Evolutionary conservation across 2,329 filamentous ascomycete genomes (phyloP).

Genomic region (Ophiocordyceps unilateralis): DNA sequence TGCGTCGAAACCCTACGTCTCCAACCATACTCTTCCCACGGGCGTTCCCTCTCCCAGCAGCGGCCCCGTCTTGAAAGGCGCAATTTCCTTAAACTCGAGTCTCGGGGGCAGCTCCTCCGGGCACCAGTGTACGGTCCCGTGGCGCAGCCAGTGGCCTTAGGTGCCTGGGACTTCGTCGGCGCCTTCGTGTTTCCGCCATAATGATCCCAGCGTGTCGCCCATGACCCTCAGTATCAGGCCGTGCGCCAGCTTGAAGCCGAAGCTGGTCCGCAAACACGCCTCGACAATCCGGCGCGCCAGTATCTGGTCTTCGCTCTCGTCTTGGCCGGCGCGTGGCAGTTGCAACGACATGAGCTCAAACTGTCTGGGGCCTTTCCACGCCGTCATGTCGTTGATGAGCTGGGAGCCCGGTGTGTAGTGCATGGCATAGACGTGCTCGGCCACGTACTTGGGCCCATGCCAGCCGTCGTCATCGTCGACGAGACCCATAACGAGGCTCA

Average conservation of each 20-base stretch:
- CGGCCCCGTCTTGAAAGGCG: constrained; percentile 21
- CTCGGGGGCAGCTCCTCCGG: constrained; percentile 21
- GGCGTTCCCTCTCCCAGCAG: constrained; percentile 4
- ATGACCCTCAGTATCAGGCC: constrained; percentile 32
- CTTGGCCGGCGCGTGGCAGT: constrained; percentile 17
- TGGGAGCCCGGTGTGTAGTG: constrained; percentile 32
- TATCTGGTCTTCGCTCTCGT: constrained; percentile 21
- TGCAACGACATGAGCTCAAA: constrained; percentile 28
- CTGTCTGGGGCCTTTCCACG: constrained; percentile 30
- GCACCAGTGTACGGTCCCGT: constrained; percentile 29
- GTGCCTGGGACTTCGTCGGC: constrained; percentile 30
- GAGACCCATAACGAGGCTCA: constrained; percentile 32
- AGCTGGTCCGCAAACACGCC: constrained; percentile 28
- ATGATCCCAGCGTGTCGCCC: constrained; percentile 31
- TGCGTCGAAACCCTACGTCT: too few species aligned
- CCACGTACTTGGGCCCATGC: constrained; percentile 34
- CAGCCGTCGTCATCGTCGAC: constrained; percentile 31
- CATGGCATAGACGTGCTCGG: constrained; percentile 29
- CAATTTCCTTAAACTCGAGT: constrained; percentile 15
- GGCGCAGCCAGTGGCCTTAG: constrained; percentile 35
- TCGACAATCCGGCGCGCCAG: constrained; percentile 33
- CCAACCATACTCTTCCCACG: too few species aligned
- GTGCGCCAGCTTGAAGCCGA: constrained; percentile 37
- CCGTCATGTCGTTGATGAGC: constrained; percentile 33
- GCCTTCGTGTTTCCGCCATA: constrained; percentile 32